A percentile compares a stretch with the other conserved stretches of the same genome.
These are phyloP conservation scores for Yarrowia sp. DNA, from an alignment of 805 yeast genomes.

Conservation along the genomic window DNA sequence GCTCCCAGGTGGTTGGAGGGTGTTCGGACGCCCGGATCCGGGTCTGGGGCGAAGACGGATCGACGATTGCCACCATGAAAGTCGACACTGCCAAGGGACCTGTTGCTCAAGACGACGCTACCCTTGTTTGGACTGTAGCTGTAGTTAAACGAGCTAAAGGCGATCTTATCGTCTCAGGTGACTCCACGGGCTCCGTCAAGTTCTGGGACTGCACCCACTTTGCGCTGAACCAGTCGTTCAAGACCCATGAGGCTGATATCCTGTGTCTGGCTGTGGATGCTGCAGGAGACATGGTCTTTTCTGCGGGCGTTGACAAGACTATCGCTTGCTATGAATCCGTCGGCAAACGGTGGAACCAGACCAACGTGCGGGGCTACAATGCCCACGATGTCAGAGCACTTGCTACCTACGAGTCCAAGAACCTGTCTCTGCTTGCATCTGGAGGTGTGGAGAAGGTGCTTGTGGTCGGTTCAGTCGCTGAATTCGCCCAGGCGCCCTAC, in stretches of 20 bases:
- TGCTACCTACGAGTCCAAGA: slow-evolving; percentile 71
- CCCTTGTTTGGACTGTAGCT: slow-evolving; percentile 87
- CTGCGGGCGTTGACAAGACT: slow-evolving; percentile 94
- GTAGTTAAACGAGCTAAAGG: slow-evolving; percentile 65
- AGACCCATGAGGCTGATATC: slow-evolving; percentile 90
- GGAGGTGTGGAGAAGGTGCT: slow-evolving; percentile 56
- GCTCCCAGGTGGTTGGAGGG: slow-evolving; percentile 79
- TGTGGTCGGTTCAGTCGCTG: slow-evolving; percentile 64
- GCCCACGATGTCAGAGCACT: slow-evolving; percentile 84
- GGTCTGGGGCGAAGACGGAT: slow-evolving; percentile 73
- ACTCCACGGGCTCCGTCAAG: slow-evolving; percentile 92
- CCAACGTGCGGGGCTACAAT: slow-evolving; percentile 79
- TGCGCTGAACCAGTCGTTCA: slow-evolving; percentile 80
- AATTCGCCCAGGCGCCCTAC: slow-evolving; percentile 74
- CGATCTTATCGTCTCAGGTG: slow-evolving; percentile 79
- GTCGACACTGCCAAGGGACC: slow-evolving; percentile 81
- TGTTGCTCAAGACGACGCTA: slow-evolving; percentile 60
- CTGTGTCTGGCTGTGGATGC: slow-evolving; percentile 70
- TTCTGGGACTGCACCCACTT: slow-evolving; percentile 87
- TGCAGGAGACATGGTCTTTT: slow-evolving; percentile 68
- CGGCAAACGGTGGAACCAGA: slow-evolving; percentile 72
- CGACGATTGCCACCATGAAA: slow-evolving; percentile 82
- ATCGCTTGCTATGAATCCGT: slow-evolving; percentile 73
- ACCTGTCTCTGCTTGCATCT: slow-evolving; percentile 63
- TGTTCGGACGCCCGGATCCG: slow-evolving; percentile 94